Conservation (phyloP, 1,139 yeast species). For the Pneumocystis wakefieldiae region DNA sequence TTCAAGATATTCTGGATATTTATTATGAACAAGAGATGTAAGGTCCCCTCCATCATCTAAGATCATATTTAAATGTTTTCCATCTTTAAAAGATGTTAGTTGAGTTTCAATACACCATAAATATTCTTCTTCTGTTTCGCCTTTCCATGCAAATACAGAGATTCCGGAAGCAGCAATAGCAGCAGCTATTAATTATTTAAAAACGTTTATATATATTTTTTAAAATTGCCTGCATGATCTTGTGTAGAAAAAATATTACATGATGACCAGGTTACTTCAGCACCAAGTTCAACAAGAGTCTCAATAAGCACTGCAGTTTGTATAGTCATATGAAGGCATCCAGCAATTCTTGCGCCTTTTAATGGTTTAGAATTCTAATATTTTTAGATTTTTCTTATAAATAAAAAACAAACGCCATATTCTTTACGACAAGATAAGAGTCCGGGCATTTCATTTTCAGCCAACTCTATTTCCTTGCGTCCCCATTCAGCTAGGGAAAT, state of each 20-base stretch:
- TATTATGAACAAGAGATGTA: slow-evolving; percentile 92
- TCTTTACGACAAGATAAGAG: slow-evolving; percentile 92
- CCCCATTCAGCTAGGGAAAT: slow-evolving; percentile 98
- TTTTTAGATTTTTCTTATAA: neutral
- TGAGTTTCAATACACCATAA: slow-evolving; percentile 99
- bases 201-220: neutral
- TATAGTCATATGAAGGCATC: slow-evolving; percentile 84
- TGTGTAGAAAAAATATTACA: slow-evolving; percentile 99
- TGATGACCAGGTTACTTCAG: slow-evolving; percentile 99
- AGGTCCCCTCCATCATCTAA: slow-evolving; percentile 99
- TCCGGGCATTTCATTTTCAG: slow-evolving; percentile 99
- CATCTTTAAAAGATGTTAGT: slow-evolving; percentile 95
- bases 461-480: slow-evolving; percentile 97
- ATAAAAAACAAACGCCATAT: slow-evolving; percentile 49
- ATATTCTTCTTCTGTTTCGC: slow-evolving; percentile 99
- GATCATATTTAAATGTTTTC: slow-evolving; percentile 88
- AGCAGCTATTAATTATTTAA: slow-evolving; percentile 43
- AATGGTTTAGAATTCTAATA: slow-evolving; percentile 30
- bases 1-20: slow-evolving; percentile 93
- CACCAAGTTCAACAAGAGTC: slow-evolving; percentile 94
- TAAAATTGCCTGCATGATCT: slow-evolving; percentile 40
- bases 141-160: slow-evolving; percentile 99
- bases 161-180: slow-evolving; percentile 99
- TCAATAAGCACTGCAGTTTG: slow-evolving; percentile 99
- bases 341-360: neutral